phyloP scores from a whole-genome alignment of 192 early-diverging fungal species.

The Coemansia sp. region DNA sequence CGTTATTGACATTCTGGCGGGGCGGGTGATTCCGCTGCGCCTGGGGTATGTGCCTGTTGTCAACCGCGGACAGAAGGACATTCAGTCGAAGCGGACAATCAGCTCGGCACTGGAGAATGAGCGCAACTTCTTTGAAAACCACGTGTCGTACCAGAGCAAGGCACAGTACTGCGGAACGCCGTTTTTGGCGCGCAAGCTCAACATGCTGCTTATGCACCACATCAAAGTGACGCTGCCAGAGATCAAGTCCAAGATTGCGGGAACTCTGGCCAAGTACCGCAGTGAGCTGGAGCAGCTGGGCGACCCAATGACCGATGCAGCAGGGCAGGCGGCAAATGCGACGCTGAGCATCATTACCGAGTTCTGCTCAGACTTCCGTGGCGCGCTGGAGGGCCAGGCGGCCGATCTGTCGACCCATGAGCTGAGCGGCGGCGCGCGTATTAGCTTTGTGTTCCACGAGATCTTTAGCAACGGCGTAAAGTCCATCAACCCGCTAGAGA shows the following conservation, averaged over 20 bases:
- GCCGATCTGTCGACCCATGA: constrained; percentile 93
- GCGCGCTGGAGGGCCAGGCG: constrained; percentile 93
- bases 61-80: constrained; percentile 98
- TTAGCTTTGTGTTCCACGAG: constrained; percentile 99
- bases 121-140: constrained; percentile 91
- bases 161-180: constrained; percentile 99
- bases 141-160: constrained; percentile 90
- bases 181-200: constrained; percentile 95
- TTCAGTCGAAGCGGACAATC: constrained; percentile 91
- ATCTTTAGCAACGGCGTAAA: constrained; percentile 90
- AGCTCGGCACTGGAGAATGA: constrained; percentile 84
- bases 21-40: constrained; percentile 92
- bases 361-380: constrained; percentile 96
- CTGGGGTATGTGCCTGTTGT: constrained; percentile 99
- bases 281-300: constrained; percentile 86
- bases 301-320: constrained; percentile 82
- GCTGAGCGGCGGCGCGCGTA: constrained; percentile 96
- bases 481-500: constrained; percentile 95
- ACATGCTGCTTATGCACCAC: constrained; percentile 99
- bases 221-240: constrained; percentile 97
- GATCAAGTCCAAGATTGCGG: constrained; percentile 95
- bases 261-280: constrained; percentile 79
- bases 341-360: constrained; percentile 98
- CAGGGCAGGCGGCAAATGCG: constrained; percentile 75
- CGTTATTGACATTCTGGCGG: constrained; percentile 98